Evolutionary conservation across 2,329 filamentous ascomycete genomes (phyloP).

Genomic region (Sporothrix schenckii): DNA sequence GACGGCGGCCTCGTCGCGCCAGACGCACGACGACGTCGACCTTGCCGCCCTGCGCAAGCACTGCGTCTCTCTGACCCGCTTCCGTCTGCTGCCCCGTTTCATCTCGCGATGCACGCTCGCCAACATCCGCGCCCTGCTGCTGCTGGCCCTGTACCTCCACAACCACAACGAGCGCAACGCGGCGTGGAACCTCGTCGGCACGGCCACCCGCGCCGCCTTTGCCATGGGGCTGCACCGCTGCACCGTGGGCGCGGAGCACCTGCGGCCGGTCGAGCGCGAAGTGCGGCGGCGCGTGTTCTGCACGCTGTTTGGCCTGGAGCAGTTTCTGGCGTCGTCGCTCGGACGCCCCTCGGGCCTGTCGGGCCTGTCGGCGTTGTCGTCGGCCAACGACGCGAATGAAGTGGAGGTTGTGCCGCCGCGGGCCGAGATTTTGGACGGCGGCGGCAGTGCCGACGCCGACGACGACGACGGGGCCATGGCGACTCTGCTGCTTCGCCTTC

Average conservation of each 20-base stretch:
- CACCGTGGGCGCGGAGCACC: background rate
- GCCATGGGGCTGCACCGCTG: slow-evolving; percentile 25
- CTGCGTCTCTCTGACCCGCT: slow-evolving; percentile 6
- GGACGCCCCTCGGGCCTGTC: slow-evolving; percentile 2
- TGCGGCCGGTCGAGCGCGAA: slow-evolving; percentile 15
- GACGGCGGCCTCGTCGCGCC: background rate
- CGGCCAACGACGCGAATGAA: background rate
- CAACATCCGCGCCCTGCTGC: slow-evolving; percentile 20
- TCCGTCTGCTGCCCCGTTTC: slow-evolving; percentile 9
- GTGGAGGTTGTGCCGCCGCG: slow-evolving; percentile 15
- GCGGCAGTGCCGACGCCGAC: slow-evolving; percentile 21
- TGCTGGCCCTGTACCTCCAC: slow-evolving; percentile 22
- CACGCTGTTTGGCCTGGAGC: slow-evolving; percentile 23
- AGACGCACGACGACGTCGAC: background rate
- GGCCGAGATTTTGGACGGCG: slow-evolving; percentile 4
- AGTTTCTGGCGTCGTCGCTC: slow-evolving; percentile 16
- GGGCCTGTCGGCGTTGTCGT: background rate
- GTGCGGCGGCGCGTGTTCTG: slow-evolving; percentile 20
- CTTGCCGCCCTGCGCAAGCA: background rate
- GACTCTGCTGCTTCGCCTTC: background rate
- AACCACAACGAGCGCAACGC: slow-evolving; percentile 27
- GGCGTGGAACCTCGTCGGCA: slow-evolving; percentile 18
- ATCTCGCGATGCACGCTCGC: slow-evolving; percentile 23
- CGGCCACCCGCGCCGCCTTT: slow-evolving; percentile 18
- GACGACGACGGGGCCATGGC: slow-evolving; percentile 23